Conservation (phyloP, 2,329 filamentous ascomycete genomes). For the Chalara sp. region DNA sequence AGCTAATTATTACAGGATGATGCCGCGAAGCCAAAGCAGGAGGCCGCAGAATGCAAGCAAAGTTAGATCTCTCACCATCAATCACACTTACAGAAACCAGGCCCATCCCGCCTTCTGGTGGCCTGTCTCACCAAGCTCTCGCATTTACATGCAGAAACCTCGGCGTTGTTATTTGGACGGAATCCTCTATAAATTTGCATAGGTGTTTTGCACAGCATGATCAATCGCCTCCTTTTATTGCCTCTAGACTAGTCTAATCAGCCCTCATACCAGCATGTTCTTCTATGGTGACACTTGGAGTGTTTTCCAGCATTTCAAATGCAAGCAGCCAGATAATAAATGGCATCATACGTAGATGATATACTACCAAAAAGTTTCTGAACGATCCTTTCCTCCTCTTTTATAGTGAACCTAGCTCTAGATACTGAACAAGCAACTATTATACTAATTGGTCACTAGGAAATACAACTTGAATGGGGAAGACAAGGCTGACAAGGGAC, state of each 20-base stretch:
- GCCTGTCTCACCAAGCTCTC: background rate
- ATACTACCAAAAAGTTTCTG: too few species aligned
- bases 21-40: conserved; percentile 84
- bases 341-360: too few species aligned
- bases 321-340: background rate
- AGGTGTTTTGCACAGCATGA: conserved; percentile 16
- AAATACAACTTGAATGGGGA: background rate
- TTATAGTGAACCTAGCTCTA: too few species aligned
- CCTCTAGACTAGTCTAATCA: conserved; percentile 27
- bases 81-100: background rate
- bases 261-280: conserved; percentile 10
- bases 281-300: background rate
- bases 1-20: conserved; percentile 58
- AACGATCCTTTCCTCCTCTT: too few species aligned
- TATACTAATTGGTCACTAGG: too few species aligned
- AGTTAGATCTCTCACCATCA: conserved; percentile 50
- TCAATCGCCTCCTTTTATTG: conserved; percentile 11
- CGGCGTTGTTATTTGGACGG: conserved; percentile 1
- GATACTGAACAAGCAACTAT: too few species aligned
- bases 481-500: background rate
- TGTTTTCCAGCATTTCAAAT: background rate
- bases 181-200: conserved; percentile 13
- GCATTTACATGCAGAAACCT: conserved; percentile 3
- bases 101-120: background rate
- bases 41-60: conserved; percentile 94